Percentiles rank a stretch among this genome's conserved stretches.
These are phyloP conservation scores for Sphagnum tenellum DNA, from an alignment of 225 moss, liverwort and hornwort species.

Conservation along the genomic window DNA sequence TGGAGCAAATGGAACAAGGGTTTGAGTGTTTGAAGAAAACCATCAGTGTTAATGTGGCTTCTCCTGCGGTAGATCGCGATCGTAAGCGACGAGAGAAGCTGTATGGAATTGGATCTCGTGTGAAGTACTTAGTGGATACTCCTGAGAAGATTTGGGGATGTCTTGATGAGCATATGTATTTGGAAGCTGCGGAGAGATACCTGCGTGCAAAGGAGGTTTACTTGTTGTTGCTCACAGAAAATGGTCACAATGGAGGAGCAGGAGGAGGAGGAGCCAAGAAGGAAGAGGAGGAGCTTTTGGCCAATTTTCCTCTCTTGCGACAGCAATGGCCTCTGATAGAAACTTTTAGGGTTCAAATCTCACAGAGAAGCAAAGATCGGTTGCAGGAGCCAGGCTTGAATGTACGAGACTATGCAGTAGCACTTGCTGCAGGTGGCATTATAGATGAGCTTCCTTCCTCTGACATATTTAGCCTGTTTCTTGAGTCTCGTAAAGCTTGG, in stretches of 20 bases:
- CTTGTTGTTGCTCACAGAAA: conserved; percentile 37
- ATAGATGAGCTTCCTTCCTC: conserved; percentile 75
- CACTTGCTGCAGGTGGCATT: conserved; percentile 68
- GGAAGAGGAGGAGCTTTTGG: conserved; percentile 49
- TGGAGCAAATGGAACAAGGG: conserved; percentile 60
- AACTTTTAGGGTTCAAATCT: conserved; percentile 80
- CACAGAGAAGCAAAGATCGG: conserved; percentile 82
- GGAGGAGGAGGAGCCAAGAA: conserved; percentile 1
- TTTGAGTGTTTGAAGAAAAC: conserved; percentile 59
- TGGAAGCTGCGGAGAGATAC: conserved; percentile 85
- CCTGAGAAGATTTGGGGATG: conserved; percentile 99
- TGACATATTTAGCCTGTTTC: conserved; percentile 72
- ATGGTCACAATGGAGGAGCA: neutral
- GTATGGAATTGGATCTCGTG: conserved; percentile 69
- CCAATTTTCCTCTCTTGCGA: conserved; percentile 71
- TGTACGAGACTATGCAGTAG: conserved; percentile 72
- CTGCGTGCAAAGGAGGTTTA: conserved; percentile 84
- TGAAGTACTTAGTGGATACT: conserved; percentile 91
- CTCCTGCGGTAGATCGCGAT: conserved; percentile 57
- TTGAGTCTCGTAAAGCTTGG: conserved; percentile 77
- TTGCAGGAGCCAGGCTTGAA: conserved; percentile 68
- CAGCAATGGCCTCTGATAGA: conserved; percentile 94
- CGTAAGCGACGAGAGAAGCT: conserved; percentile 60
- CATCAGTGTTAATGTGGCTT: conserved; percentile 44
- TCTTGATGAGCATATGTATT: conserved; percentile 91